Base-by-base conservation (phyloP, 257 asterid genomes). In the Ballota nigra region DNA sequence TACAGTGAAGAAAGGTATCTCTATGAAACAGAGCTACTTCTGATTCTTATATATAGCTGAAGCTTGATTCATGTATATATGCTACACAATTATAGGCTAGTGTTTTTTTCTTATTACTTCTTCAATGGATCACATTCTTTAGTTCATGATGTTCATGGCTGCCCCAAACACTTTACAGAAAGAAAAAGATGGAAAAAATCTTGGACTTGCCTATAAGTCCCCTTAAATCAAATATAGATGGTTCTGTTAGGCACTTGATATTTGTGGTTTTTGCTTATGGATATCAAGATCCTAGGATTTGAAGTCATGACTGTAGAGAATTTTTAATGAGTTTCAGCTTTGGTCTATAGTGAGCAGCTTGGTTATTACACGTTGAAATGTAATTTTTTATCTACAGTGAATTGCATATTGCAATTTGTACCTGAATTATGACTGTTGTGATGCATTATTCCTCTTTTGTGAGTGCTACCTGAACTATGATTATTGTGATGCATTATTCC, bases 1-100 rank as follows among this genome's bases (percentile, higher is more conserved):
- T 33, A 62, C 89, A 31, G 66, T 76, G 5, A 84, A 74, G 63
- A 84, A 80, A 78, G 89, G 89, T 82, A 78, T 61, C 8, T 66
- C 55, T 69, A 12, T n/a, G 53, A 69, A 63, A 63, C 69, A n/a
- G 68, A 38, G 73, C 28, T 23, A 52, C 73, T 56, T 71, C 34
- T 67, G 51, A 41, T 73, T 41, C 60, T 52, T 57, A 28, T 80
- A 24, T 56, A 70, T 36, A 24, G 65, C 68, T 63, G 58, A 60
- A 34, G 52, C 68, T 66, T 66, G 75, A 73, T 59, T 47, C 16
- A 71, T 36, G n/a, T 28, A 49, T 31, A 22, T 52, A 3, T 12
- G 57, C 23, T 66, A 47, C 38, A 31, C 22, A 23, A 68, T 5
- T 16, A 23, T 45, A 38, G 36, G 13, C 22, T 55, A 49, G 40